Evolutionary conservation across 2,329 filamentous ascomycete species (phyloP).

Genomic region (Trichophyton simii): DNA sequence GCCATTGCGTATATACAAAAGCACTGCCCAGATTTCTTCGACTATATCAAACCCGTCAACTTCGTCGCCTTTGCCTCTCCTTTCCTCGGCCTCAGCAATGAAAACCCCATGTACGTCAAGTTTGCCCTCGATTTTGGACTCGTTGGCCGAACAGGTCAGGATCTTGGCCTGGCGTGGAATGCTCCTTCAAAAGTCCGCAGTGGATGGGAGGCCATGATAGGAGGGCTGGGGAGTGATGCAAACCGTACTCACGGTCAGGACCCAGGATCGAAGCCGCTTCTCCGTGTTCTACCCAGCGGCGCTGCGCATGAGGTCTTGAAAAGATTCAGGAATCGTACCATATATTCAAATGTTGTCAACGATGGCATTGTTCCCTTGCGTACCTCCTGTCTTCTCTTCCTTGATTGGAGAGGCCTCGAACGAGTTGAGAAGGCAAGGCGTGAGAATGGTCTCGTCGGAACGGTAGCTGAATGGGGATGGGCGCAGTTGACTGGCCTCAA

Average conservation of each 20-base stretch:
- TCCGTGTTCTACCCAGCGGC: conserved; percentile 80
- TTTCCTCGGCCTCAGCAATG: conserved; percentile 84
- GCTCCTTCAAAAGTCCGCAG: conserved; percentile 72
- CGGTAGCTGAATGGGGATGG: conserved; percentile 88
- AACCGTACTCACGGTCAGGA: conserved; percentile 46
- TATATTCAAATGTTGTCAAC: conserved; percentile 96
- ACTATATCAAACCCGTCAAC: conserved; percentile 73
- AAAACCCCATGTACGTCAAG: conserved; percentile 93
- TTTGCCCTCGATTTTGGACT: conserved; percentile 94
- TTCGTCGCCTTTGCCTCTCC: conserved; percentile 82
- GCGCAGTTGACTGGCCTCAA: conserved; percentile 69
- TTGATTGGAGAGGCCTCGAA: conserved; percentile 90
- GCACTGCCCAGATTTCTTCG: conserved; percentile 82
- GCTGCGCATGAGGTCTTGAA: conserved; percentile 77
- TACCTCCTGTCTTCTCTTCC: conserved; percentile 88
- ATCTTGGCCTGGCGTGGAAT: conserved; percentile 87
- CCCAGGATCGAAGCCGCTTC: conserved; percentile 73
- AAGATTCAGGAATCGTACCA: conserved; percentile 78
- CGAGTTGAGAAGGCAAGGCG: conserved; percentile 87
- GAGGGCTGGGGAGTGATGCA: conserved; percentile 57
- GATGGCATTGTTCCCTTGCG: conserved; percentile 91
- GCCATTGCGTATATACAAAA: conserved; percentile 95
- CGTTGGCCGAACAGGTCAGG: conserved; percentile 89
- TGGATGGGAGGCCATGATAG: conserved; percentile 79
- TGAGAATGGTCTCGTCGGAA: conserved; percentile 84